Percentiles rank a stretch among this genome's conserved stretches.
These are phyloP conservation scores for Hypomyces perniciosus DNA, from an alignment of 2,329 filamentous ascomycete species.

Conservation along the genomic window DNA sequence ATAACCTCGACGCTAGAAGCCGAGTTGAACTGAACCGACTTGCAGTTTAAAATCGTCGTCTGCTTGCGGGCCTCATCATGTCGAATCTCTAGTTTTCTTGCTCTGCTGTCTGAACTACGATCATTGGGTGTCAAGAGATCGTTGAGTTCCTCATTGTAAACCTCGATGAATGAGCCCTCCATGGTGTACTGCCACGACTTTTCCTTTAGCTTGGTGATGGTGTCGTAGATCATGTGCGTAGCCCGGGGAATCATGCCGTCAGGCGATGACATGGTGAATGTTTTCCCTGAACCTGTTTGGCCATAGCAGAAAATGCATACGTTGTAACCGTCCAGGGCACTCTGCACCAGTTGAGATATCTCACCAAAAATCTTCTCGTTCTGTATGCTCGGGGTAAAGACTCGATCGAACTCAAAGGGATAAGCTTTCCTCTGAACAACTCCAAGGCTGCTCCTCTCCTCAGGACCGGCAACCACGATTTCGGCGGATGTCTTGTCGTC, in stretches of 20 bases:
- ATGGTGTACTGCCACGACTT: constrained; percentile 94
- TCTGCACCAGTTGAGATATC: constrained; percentile 94
- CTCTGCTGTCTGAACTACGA: constrained; percentile 64
- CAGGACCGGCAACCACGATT: constrained; percentile 74
- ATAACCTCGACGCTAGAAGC: constrained; percentile 75
- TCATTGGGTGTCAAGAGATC: constrained; percentile 62
- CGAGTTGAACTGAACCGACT: constrained; percentile 69
- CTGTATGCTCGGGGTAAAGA: constrained; percentile 71
- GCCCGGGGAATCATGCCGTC: constrained; percentile 96
- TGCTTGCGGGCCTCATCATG: constrained; percentile 79
- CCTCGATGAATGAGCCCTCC: constrained; percentile 92
- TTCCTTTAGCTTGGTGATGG: constrained; percentile 73
- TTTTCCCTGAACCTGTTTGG: constrained; percentile 95
- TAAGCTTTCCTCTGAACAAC: constrained; percentile 72
- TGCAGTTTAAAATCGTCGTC: constrained; percentile 76
- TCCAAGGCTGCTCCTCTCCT: constrained; percentile 75
- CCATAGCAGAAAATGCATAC: constrained; percentile 99
- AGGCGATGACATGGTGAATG: constrained; percentile 83
- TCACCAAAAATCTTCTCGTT: constrained; percentile 91
- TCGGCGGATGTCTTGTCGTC: constrained; percentile 81
- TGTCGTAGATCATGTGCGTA: constrained; percentile 88
- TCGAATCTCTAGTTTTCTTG: constrained; percentile 78
- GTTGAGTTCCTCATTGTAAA: constrained; percentile 96
- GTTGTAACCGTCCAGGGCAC: constrained; percentile 93
- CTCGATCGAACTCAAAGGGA: constrained; percentile 86